These are phyloP conservation scores for Dothiorella sarmentorum DNA, from an alignment of 2,329 filamentous ascomycete species.

Conservation along the genomic window DNA sequence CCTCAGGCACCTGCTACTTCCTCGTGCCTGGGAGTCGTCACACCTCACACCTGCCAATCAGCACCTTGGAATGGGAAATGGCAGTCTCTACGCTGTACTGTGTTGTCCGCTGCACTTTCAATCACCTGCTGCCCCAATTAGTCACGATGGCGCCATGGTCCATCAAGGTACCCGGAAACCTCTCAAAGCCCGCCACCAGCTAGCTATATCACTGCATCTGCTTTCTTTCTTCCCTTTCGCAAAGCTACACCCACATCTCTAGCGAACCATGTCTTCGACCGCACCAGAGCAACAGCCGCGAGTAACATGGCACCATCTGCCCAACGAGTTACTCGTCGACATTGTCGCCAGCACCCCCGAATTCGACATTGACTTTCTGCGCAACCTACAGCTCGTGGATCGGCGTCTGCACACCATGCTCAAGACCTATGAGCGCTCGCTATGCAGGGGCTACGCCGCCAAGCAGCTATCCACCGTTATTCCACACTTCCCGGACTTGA, in stretches of 20 bases:
- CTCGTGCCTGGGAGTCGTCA: not conserved
- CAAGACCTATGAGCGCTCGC: slow-evolving; percentile 6
- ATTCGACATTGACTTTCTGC: slow-evolving; percentile 3
- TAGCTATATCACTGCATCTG: not conserved
- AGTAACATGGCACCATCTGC: not conserved
- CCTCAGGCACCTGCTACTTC: not conserved
- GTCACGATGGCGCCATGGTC: slow-evolving; percentile 2
- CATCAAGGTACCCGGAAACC: slow-evolving; percentile 9
- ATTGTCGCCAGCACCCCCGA: not conserved
- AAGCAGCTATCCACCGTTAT: slow-evolving; percentile 2
- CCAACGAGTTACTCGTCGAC: slow-evolving; percentile 9
- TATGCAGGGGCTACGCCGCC: not conserved
- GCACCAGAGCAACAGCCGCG: not conserved
- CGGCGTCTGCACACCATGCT: not conserved
- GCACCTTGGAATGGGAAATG: not conserved
- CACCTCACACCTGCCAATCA: not conserved
- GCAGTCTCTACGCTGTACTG: not conserved
- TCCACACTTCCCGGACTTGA: slow-evolving; percentile 8
- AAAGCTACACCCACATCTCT: not conserved
- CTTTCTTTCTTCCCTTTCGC: not conserved
- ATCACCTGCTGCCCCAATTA: not conserved
- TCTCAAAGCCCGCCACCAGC: not conserved
- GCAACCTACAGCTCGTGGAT: slow-evolving; percentile 7
- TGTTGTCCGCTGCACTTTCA: not conserved
- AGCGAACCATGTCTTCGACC: not conserved